These are phyloP conservation scores for Protomyces lactucae-debilis DNA, from an alignment of 1,139 yeast species.

Conservation along the genomic window DNA sequence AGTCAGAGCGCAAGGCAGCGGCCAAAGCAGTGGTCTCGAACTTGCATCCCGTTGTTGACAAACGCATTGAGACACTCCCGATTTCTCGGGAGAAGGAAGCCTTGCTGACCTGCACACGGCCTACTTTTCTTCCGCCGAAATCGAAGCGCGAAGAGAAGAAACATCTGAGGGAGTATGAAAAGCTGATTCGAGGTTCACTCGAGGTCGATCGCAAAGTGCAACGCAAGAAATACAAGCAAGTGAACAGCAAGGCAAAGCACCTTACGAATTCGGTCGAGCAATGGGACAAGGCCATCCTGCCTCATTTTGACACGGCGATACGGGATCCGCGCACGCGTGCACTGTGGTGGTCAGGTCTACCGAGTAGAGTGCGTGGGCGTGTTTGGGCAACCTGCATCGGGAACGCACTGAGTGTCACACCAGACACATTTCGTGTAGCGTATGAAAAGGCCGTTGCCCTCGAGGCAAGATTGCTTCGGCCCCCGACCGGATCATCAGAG, in stretches of 20 bases:
- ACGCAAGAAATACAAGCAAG: constrained; percentile 35
- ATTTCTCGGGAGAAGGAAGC: constrained; percentile 37
- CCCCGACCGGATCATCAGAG: not conserved
- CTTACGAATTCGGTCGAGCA: constrained; percentile 40
- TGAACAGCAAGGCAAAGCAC: constrained; percentile 39
- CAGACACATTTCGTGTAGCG: constrained; percentile 33
- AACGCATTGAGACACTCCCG: constrained; percentile 30
- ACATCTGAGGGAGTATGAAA: constrained; percentile 55
- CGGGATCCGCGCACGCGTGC: constrained; percentile 47
- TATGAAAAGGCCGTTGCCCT: constrained; percentile 34
- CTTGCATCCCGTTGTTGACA: constrained; percentile 8
- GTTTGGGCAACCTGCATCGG: constrained; percentile 50
- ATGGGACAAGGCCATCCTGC: constrained; percentile 49
- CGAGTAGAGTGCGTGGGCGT: constrained; percentile 46
- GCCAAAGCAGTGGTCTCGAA: constrained; percentile 10
- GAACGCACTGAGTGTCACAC: constrained; percentile 37
- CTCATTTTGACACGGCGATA: constrained; percentile 41
- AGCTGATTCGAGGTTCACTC: constrained; percentile 49
- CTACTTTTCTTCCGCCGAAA: constrained; percentile 66
- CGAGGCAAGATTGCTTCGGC: constrained; percentile 21
- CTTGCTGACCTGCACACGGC: constrained; percentile 53
- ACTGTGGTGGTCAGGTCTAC: constrained; percentile 66
- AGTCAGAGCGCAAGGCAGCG: constrained; percentile 12
- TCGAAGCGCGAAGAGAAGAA: constrained; percentile 49
- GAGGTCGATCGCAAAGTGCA: constrained; percentile 37